phyloP scores from a whole-genome alignment of 2,329 filamentous ascomycete genomes.

The Talaromyces sp. region DNA sequence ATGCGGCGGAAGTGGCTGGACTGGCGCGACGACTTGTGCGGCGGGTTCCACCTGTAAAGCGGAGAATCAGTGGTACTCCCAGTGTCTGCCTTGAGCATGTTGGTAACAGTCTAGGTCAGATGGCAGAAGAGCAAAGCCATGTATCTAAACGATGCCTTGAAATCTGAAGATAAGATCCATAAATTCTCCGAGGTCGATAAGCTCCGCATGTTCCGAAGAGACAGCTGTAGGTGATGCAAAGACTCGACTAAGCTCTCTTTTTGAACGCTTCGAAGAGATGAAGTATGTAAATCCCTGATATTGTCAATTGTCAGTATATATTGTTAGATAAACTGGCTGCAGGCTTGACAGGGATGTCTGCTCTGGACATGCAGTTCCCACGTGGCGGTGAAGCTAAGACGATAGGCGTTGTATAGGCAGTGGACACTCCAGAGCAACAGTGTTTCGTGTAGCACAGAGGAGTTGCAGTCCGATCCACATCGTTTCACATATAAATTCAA shows the following conservation, averaged over 20 bases:
- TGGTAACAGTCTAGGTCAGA: background rate
- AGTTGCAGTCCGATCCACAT: background rate
- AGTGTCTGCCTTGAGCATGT: conserved; percentile 23
- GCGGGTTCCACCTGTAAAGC: conserved; percentile 31
- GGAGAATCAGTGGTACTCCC: conserved; percentile 33
- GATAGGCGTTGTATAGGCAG: background rate
- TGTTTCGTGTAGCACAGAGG: conserved; percentile 2
- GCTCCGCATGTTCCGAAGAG: background rate
- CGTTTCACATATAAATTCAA: background rate
- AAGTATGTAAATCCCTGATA: background rate
- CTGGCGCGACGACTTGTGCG: conserved; percentile 29
- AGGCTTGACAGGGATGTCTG: conserved; percentile 1
- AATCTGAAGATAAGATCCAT: background rate
- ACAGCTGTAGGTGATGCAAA: background rate
- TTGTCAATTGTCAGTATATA: background rate
- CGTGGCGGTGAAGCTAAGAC: conserved; percentile 8
- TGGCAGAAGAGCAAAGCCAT: background rate
- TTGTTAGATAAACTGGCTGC: background rate
- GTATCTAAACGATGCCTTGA: background rate
- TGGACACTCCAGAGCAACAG: background rate
- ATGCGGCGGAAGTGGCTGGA: conserved; percentile 33
- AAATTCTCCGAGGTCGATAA: background rate
- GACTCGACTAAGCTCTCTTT: background rate
- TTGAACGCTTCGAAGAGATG: background rate
- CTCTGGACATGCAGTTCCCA: conserved; percentile 4